Evolutionary conservation across 2,329 filamentous ascomycete species (phyloP), one percentile per base, ranked within the genome.

Genomic region (Colletotrichum orbiculare): DNA sequence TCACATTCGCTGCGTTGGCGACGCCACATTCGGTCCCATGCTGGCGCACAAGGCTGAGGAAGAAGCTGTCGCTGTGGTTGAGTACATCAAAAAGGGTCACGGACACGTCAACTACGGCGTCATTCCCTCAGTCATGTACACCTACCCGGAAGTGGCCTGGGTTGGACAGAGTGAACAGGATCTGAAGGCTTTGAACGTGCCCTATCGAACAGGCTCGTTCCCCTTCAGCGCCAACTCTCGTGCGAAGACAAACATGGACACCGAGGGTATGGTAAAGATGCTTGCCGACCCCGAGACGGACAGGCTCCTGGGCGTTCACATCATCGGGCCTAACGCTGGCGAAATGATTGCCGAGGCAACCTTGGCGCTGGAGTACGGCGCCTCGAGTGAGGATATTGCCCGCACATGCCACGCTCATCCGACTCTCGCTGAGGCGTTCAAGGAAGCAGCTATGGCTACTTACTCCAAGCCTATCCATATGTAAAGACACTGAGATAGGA

Each of bases 261-360:
- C 92, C 41, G 96, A 99, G 64, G 96, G 96, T 72, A 83, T 97
- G 79, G 96, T 99, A 73, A 99, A 99, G 87, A 96, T 99, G 84
- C 85, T 99, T 68, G 91, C 94, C 42, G 96, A 99, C 77, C 93
- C 94, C 55, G 92, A 98, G 87, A 99, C 96, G 41, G 96, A 99
- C 81, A 89, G 96, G 72, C 91, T 99, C 71, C 85, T 99, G 68
- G 96, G 96, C 71, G 91, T 97, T 69, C 96, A 99, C 86, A 98
- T 99, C 79, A 91, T 99, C 73, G 96, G 96, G 66, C 87, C 96
- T 73, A 96, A 96, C 78, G 96, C 96, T 47, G 96, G 96, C 75
- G 96, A 99, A 86, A 98, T 99, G 96, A 97, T 99, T 83, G 96
- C 96, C 2, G 96, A 99, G 84, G 96, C 91, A 70, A 96, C 94